These are phyloP conservation scores for Capronia americana DNA, from an alignment of 2,329 filamentous ascomycete species.

Conservation along the genomic window DNA sequence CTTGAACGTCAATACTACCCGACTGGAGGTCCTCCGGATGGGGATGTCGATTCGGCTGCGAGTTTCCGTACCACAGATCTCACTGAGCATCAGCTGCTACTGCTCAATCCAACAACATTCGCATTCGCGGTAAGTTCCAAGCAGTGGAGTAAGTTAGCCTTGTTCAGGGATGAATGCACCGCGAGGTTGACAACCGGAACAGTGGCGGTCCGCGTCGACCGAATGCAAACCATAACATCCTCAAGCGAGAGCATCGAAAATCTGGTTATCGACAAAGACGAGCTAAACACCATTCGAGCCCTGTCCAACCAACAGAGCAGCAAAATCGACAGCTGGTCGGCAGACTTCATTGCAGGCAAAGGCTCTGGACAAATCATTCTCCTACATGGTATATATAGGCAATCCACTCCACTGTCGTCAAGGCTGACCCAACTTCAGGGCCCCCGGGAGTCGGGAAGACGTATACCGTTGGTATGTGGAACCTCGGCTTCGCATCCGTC, in stretches of 20 bases:
- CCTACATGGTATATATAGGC: background rate
- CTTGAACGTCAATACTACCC: background rate
- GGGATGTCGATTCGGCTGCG: background rate
- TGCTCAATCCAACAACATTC: background rate
- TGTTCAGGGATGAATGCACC: background rate
- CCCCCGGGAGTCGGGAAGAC: background rate
- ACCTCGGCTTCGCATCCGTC: background rate
- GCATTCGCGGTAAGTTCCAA: slow-evolving; percentile 1
- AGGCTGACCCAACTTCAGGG: background rate
- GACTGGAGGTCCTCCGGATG: background rate
- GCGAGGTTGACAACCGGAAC: background rate
- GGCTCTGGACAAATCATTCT: slow-evolving; percentile 4
- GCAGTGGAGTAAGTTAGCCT: background rate
- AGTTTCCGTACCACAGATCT: background rate
- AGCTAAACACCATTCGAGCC: background rate
- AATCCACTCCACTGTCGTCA: background rate
- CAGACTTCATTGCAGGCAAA: slow-evolving; percentile 6
- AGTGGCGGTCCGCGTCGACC: background rate
- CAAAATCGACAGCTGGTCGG: background rate
- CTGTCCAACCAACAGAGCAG: slow-evolving; percentile 6
- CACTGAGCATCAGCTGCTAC: slow-evolving; percentile 2
- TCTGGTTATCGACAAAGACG: background rate
- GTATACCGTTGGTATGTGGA: slow-evolving; percentile 1
- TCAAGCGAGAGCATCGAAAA: slow-evolving; percentile 1
- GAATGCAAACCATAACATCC: background rate